Percentiles rank a stretch among this genome's conserved stretches.
Conservation (phyloP, 1,284 basidiomycete genomes). For the Heterobasidion occidentale region DNA sequence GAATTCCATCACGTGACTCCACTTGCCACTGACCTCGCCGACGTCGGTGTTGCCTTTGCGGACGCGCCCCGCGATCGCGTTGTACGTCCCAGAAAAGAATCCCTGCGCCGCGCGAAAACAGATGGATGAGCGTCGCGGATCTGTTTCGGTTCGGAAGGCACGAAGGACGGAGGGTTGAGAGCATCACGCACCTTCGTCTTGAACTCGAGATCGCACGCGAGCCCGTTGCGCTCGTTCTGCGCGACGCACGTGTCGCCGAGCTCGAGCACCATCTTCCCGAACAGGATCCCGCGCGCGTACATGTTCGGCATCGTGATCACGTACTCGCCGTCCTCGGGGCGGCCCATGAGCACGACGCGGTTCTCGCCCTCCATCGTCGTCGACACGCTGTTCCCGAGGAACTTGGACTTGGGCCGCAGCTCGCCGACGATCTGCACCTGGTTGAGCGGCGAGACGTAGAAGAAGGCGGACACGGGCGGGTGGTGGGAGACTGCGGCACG, state of each 20-base stretch:
- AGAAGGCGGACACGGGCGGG: slow-evolving; percentile 95
- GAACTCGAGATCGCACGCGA: slow-evolving; percentile 88
- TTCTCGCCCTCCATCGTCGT: slow-evolving; percentile 97
- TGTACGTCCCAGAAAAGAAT: slow-evolving; percentile 96
- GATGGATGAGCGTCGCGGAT: no score
- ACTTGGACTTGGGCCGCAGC: slow-evolving; percentile 91
- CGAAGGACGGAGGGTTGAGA: neutral
- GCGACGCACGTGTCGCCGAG: slow-evolving; percentile 89
- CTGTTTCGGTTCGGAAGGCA: no score
- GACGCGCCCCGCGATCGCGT: slow-evolving; percentile 81
- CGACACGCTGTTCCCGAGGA: slow-evolving; percentile 93
- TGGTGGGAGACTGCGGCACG: slow-evolving; percentile 73
- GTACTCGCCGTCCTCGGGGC: slow-evolving; percentile 84
- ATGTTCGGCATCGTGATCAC: slow-evolving; percentile 94
- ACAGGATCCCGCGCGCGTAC: slow-evolving; percentile 95
- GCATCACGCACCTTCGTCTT: slow-evolving; percentile 79
- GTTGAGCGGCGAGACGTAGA: slow-evolving; percentile 94
- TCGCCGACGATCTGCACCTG: slow-evolving; percentile 82
- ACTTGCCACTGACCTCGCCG: slow-evolving; percentile 87
- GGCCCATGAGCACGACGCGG: slow-evolving; percentile 72
- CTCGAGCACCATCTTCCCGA: slow-evolving; percentile 98
- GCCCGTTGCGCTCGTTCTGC: slow-evolving; percentile 71
- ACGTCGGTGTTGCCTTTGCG: slow-evolving; percentile 60
- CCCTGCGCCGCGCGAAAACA: slow-evolving; percentile 42
- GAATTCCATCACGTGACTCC: slow-evolving; percentile 90